Evolutionary conservation across 768 basidiomycete species (phyloP).

Genomic region (Suillus placidus): DNA sequence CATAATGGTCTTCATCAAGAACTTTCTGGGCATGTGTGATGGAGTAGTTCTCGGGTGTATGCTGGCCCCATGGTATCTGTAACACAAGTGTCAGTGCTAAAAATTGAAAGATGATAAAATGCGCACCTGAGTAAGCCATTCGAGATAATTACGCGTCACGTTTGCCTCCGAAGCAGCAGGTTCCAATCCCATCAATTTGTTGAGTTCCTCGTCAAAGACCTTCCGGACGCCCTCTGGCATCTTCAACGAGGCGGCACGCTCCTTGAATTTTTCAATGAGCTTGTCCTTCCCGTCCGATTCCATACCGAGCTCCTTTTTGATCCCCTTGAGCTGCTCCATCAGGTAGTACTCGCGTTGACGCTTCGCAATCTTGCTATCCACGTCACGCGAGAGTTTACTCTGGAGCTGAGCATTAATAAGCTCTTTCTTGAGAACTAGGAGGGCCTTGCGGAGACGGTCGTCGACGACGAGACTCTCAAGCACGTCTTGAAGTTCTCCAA

Average conservation of each 20-base stretch:
- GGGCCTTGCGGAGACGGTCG: slow-evolving; percentile 85
- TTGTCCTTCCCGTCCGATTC: slow-evolving; percentile 95
- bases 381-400: slow-evolving; percentile 88
- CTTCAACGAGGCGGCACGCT: slow-evolving; percentile 75
- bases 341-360: slow-evolving; percentile 93
- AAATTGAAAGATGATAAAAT: not conserved
- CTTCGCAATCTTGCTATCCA: slow-evolving; percentile 93
- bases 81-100: slow-evolving; percentile 11
- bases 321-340: slow-evolving; percentile 95
- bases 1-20: slow-evolving; percentile 95
- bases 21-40: slow-evolving; percentile 80
- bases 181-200: slow-evolving; percentile 86
- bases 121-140: slow-evolving; percentile 83
- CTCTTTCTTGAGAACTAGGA: slow-evolving; percentile 96
- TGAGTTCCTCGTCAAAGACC: slow-evolving; percentile 95
- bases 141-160: slow-evolving; percentile 92
- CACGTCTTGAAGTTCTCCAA: slow-evolving; percentile 90
- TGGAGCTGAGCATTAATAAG: slow-evolving; percentile 96
- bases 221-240: slow-evolving; percentile 92
- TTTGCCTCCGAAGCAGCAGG: slow-evolving; percentile 92
- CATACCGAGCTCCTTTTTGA: slow-evolving; percentile 96
- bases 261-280: slow-evolving; percentile 88
- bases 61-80: slow-evolving; percentile 95
- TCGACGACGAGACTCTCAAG: slow-evolving; percentile 85
- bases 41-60: slow-evolving; percentile 91